Evolutionary conservation across 306 rosid genomes (phyloP).

Genomic region (Boehmeria nivea): DNA sequence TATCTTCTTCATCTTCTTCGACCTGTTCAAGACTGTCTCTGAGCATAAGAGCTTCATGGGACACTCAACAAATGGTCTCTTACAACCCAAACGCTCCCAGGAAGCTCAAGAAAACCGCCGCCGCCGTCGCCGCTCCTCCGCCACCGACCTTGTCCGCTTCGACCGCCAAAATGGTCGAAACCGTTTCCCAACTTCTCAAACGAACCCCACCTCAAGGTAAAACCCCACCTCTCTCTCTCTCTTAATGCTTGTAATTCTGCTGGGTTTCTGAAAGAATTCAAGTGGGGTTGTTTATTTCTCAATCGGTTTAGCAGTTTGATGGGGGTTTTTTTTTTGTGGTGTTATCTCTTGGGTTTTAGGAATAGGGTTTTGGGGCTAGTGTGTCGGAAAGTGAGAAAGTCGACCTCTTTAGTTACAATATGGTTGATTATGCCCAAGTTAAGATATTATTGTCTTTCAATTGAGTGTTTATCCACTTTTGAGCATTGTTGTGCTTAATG

Average conservation of each 20-base stretch:
- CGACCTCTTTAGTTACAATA: too few relatives aligned
- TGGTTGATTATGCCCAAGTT: too few relatives aligned
- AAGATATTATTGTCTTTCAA: too few relatives aligned
- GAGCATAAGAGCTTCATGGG: slow-evolving; percentile 57
- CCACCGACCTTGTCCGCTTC: slow-evolving; percentile 33
- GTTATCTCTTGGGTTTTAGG: too few relatives aligned
- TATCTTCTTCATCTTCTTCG: slow-evolving; percentile 18
- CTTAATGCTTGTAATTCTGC: not conserved
- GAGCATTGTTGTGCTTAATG: not conserved
- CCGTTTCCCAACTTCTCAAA: slow-evolving; percentile 58
- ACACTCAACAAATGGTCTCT: slow-evolving; percentile 54
- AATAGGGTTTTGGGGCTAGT: too few relatives aligned
- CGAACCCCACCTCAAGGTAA: slow-evolving; percentile 39
- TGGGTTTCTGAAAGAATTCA: too few relatives aligned
- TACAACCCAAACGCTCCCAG: slow-evolving; percentile 87
- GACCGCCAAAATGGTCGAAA: slow-evolving; percentile 19
- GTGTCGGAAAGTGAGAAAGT: too few relatives aligned
- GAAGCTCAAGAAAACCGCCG: slow-evolving; percentile 38
- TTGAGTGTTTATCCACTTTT: not conserved
- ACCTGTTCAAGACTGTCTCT: not conserved
- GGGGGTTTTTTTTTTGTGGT: too few relatives aligned
- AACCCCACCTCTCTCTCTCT: not conserved
- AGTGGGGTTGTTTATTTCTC: too few relatives aligned
- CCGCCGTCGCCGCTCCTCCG: slow-evolving; percentile 15
- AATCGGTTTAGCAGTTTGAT: too few relatives aligned